These are phyloP conservation scores for Cytospora schulzeri DNA, from an alignment of 2,329 filamentous ascomycete genomes.

Conservation along the genomic window DNA sequence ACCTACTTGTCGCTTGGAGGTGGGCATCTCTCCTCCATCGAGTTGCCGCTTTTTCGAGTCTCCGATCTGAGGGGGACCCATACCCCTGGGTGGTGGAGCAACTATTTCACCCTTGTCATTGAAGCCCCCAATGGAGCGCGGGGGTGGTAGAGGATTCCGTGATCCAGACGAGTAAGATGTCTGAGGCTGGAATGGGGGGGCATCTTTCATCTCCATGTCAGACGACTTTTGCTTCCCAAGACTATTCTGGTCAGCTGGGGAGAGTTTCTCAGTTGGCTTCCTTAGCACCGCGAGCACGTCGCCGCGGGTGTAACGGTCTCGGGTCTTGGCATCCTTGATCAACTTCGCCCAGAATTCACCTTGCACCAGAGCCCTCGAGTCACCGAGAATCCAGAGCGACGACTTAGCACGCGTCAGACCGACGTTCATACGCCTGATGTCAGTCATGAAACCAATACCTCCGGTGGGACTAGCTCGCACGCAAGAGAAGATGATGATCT, in stretches of 20 bases:
- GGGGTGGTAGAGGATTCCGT: not conserved
- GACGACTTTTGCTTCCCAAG: slow-evolving; percentile 6
- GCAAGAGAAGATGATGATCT: slow-evolving; percentile 98
- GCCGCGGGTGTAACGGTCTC: slow-evolving; percentile 76
- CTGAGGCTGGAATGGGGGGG: slow-evolving; percentile 7
- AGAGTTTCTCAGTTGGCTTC: slow-evolving; percentile 43
- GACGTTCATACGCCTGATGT: slow-evolving; percentile 99
- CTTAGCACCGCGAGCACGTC: slow-evolving; percentile 54
- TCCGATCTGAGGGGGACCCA: slow-evolving; percentile 19
- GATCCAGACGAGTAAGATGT: not conserved
- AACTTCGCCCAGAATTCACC: slow-evolving; percentile 90
- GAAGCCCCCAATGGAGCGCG: slow-evolving; percentile 26
- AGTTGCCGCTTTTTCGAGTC: slow-evolving; percentile 46
- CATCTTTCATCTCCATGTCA: slow-evolving; percentile 35
- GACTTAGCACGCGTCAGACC: slow-evolving; percentile 95
- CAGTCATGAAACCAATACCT: slow-evolving; percentile 97
- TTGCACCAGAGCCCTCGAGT: slow-evolving; percentile 81
- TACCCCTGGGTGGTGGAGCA: slow-evolving; percentile 25
- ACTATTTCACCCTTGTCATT: slow-evolving; percentile 36
- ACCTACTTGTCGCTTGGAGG: slow-evolving; percentile 46
- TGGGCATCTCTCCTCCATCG: slow-evolving; percentile 41
- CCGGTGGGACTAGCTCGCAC: slow-evolving; percentile 88
- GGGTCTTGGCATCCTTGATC: slow-evolving; percentile 75
- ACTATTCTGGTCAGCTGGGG: slow-evolving; percentile 29
- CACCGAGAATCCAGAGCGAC: slow-evolving; percentile 93